Conservation (phyloP, 306 rosid genomes). For the Gleditsia sinensis region DNA sequence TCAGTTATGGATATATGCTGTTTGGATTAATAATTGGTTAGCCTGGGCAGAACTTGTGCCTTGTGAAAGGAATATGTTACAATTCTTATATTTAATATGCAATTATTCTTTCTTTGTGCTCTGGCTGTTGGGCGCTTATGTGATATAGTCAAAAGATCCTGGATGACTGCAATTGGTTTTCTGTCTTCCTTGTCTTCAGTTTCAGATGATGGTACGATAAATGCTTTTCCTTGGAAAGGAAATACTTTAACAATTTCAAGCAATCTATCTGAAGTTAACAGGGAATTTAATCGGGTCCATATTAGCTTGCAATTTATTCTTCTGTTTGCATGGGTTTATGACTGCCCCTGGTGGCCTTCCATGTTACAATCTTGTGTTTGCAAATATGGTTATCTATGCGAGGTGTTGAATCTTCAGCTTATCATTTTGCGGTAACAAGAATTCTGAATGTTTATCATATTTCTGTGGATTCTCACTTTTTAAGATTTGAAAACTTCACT, state of each 20-base stretch:
- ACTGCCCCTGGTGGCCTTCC: background rate
- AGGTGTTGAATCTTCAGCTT: background rate
- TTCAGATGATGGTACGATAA: background rate
- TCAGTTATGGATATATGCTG: background rate
- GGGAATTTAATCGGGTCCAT: too few relatives aligned
- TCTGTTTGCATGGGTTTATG: slow-evolving; percentile 3
- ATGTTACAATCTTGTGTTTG: background rate
- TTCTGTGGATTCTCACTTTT: too few relatives aligned
- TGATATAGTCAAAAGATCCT: background rate
- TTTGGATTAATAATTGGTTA: background rate
- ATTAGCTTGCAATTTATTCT: background rate
- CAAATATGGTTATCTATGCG: background rate
- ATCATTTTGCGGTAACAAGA: background rate
- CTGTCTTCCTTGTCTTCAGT: background rate
- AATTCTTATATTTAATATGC: background rate
- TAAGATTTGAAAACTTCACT: too few relatives aligned
- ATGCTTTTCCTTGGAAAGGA: background rate
- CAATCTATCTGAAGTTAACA: background rate
- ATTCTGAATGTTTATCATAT: background rate
- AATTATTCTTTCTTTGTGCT: background rate
- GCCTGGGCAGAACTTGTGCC: background rate
- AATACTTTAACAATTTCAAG: background rate
- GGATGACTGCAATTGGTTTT: background rate
- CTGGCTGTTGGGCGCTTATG: background rate
- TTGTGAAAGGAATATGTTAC: background rate